Evolutionary conservation across 306 rosid species (phyloP), one percentile per base, ranked within the genome.

Genomic region (Trichosanthes cucumerina): DNA sequence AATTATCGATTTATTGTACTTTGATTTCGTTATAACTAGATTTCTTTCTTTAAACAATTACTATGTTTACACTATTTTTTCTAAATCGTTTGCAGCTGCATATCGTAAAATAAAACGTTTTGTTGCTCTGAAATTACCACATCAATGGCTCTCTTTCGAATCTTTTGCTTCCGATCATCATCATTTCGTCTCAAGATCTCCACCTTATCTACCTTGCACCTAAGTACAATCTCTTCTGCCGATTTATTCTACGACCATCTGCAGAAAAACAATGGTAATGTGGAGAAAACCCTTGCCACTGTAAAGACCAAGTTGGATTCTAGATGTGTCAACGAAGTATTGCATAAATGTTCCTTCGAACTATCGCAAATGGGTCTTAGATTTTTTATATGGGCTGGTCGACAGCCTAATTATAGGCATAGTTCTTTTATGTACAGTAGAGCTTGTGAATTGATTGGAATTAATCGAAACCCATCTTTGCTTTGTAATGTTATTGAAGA

Each of bases 331-430:
- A 78, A 81, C 9, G 79, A 91, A 73, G 91, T 95, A 71, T 65
- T 92, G 6, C 74, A 38, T 23, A 87, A 87, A 78, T 95, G 91
- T 80, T 79, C 39, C 78, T 88, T 86, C 58, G 72, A 80, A 31
- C 83, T 85, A 54, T 77, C 88, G 62, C 87, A 81, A 65, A 77
- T 85, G 90, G 96, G 96, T 79, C 79, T 92, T 26, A 79, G 95
- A 75, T 91, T 95, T 84, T 95, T 95, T 83, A 81, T 92, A 41
- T 95, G 97, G 98, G 96, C 93, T 76, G 98, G 96, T 26, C 86
- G 86, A 80, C 96, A 92, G 82, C 69, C 95, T 69, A 86, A 83
- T 66, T 90, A 94, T 52, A 90, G 90, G 81, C 98, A 92, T 78
- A 87, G 88, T 79, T 63, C 84, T 64, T 88, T 69, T 26, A 88